A percentile compares a stretch with the other conserved stretches of the same genome.
phyloP scores from a whole-genome alignment of 345 rosid genomes.

The Eucalyptus curtisii region DNA sequence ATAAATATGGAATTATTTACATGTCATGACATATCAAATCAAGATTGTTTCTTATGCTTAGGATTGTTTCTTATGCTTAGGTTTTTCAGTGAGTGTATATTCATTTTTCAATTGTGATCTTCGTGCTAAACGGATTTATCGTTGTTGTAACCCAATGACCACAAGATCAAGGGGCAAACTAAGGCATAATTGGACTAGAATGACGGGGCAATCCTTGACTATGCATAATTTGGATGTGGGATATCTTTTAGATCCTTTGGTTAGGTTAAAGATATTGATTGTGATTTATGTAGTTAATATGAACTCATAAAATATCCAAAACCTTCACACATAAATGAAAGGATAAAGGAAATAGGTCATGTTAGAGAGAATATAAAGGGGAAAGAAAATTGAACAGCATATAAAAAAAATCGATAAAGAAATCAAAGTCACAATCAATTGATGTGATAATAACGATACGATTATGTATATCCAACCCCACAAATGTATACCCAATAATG shows the following conservation, averaged over 20 bases:
- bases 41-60: not conserved
- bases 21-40: not conserved
- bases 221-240: not conserved
- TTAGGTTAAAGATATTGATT: not conserved
- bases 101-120: not conserved
- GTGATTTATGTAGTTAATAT: fast-evolving
- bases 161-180: too few relatives aligned
- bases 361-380: not conserved
- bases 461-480: not conserved
- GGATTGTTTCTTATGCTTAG: not conserved
- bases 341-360: not conserved
- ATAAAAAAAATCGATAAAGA: not conserved
- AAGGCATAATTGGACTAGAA: too few relatives aligned
- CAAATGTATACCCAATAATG: not conserved
- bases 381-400: not conserved
- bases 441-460: not conserved
- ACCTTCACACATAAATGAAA: fast-evolving
- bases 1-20: not conserved
- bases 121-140: fast-evolving
- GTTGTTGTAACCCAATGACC: fast-evolving
- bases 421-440: too few relatives aligned
- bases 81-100: fast-evolving
- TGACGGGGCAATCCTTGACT: too few relatives aligned
- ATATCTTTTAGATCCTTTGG: not conserved
- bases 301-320: not conserved